These are phyloP conservation scores for Tulasnella sp. DNA, from an alignment of 768 basidiomycete species.

Conservation along the genomic window DNA sequence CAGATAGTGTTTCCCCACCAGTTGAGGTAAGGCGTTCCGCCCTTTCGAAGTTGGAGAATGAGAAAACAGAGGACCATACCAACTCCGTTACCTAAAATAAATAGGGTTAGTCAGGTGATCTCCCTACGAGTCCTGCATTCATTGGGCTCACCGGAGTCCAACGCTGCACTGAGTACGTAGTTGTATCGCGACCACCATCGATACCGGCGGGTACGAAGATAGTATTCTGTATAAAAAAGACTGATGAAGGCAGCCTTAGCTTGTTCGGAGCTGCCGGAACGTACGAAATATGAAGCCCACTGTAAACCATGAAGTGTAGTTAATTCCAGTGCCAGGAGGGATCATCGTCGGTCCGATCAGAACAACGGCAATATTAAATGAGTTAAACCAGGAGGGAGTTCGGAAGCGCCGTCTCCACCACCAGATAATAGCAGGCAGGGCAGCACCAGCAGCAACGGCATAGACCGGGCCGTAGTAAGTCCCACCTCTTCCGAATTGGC, in stretches of 20 bases:
- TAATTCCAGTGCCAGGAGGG: slow-evolving; percentile 36
- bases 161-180: slow-evolving; percentile 33
- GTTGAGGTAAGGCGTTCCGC: slow-evolving; percentile 22
- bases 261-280: slow-evolving; percentile 13
- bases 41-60: slow-evolving; percentile 27
- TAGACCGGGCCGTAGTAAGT: slow-evolving; percentile 32
- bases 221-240: slow-evolving; percentile 26
- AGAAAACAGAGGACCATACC: slow-evolving; percentile 33
- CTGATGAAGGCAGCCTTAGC: not conserved
- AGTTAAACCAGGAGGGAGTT: not conserved
- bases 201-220: slow-evolving; percentile 30
- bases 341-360: slow-evolving; percentile 31
- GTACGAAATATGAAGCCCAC: slow-evolving; percentile 36
- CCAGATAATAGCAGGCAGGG: slow-evolving; percentile 33
- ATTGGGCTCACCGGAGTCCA: slow-evolving; percentile 23
- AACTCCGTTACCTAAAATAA: slow-evolving; percentile 24
- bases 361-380: slow-evolving; percentile 29
- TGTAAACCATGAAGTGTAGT: slow-evolving; percentile 33
- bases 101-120: not conserved
- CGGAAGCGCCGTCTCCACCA: slow-evolving; percentile 27
- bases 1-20: slow-evolving; percentile 31
- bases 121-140: not conserved
- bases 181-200: slow-evolving; percentile 43
- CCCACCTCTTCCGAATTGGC: slow-evolving; percentile 29
- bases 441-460: slow-evolving; percentile 29